Evolutionary conservation across 2,329 filamentous ascomycete genomes (phyloP), one percentile per base, ranked within the genome.

Genomic region (Botrytis hyacinthi): DNA sequence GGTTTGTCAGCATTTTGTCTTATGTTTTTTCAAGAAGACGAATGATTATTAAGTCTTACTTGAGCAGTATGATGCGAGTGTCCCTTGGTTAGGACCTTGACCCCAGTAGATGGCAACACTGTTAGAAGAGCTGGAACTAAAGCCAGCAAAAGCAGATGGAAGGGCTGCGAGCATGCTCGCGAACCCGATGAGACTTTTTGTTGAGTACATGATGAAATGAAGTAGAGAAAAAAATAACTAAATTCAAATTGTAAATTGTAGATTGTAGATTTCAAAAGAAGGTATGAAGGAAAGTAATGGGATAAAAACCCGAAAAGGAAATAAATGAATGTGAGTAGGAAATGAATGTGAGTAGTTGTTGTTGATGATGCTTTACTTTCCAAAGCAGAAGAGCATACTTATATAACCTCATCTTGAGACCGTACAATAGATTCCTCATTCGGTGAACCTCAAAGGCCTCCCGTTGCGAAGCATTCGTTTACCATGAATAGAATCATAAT

Each of bases 91-190:
- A 6, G 71, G 54, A 42, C 71, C 71, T 70, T 73, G 29, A 82
- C 89, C 90, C 90, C 90, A 92, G 80, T 92, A 92, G 3, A 91
- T 84, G 44, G 86, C 89, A 71, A 92, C 80, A 76, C 91, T 91
- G 70, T 81, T 83, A 4, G 78, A 77, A 1, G 84, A 83, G 22
- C 78, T 79, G 10, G 86, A 73, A 73, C 85, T 82, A 77, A 88
- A 79, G 57, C 79, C 81, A 16, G 83, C 83, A 76, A 82, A 79
- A 46, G 79, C 81, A 74, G 78, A 78, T 62, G 80, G 76, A 46
- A 83, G 65, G 35, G 59, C 29, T 42, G 72, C 72, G 51, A 70
- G 57, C 66, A 73, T 59, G 72, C 72, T 57, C 37, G 66, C 66
- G 18, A 70, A 48, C 32, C 66, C 59, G 26, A 73, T 54, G 44